Evolutionary conservation across 108 stramenopile species (phyloP).

Genomic region (Chaetoceros tenuissimus): DNA sequence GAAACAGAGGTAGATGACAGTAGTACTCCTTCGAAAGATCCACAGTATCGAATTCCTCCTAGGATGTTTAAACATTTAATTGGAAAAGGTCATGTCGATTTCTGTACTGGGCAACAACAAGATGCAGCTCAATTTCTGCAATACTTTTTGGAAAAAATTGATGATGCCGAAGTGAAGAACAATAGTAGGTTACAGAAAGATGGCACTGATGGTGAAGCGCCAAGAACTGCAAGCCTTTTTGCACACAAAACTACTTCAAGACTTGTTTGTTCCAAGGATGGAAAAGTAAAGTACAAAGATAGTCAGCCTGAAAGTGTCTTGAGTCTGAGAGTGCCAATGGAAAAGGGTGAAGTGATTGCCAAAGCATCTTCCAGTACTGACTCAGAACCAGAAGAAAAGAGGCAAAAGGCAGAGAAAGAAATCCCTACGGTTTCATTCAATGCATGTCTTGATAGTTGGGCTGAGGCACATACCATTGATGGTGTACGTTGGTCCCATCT

Average conservation of each 20-base stretch:
- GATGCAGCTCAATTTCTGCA: conserved; percentile 96
- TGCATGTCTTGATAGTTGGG: conserved; percentile 82
- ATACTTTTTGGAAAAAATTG: conserved; percentile 81
- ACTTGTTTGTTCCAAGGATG: conserved; percentile 62
- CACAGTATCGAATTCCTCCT: conserved; percentile 83
- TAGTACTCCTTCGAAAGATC: conserved; percentile 26
- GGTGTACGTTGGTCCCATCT: conserved; percentile 76
- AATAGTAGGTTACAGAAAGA: conserved; percentile 16
- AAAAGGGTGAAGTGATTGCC: conserved; percentile 47
- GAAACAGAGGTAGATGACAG: conserved; percentile 22
- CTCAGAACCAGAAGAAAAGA: conserved; percentile 35
- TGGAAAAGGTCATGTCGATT: conserved; percentile 91
- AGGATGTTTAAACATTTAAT: conserved; percentile 94
- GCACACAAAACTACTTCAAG: conserved; percentile 72
- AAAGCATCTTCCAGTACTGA: conserved; percentile 21
- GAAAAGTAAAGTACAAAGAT: conserved; percentile 61
- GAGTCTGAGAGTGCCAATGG: conserved; percentile 82
- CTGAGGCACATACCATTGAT: conserved; percentile 51
- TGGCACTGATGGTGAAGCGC: conserved; percentile 15
- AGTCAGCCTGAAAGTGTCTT: conserved; percentile 48
- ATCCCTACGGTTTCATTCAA: conserved; percentile 71
- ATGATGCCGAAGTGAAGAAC: conserved; percentile 49
- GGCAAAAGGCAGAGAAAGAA: conserved; percentile 49
- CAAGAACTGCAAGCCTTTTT: conserved; percentile 60
- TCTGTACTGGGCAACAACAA: conserved; percentile 95